Percentiles rank a stretch among this genome's conserved stretches.
Conservation (phyloP, 495 filamentous ascomycete species). For the Neurospora intermedia region DNA sequence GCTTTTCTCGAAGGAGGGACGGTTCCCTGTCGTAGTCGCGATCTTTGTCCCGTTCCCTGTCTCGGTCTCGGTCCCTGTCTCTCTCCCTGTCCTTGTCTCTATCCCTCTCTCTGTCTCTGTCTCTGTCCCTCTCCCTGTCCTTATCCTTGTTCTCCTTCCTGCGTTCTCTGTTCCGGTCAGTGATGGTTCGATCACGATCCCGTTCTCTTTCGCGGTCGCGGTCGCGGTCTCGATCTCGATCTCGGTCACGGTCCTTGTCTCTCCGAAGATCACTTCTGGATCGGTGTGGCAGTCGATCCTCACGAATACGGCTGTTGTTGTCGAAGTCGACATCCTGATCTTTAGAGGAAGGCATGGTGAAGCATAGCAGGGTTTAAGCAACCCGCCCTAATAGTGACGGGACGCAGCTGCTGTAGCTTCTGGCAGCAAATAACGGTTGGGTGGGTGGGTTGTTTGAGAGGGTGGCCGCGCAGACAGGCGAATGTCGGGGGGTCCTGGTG, state of each 20-base stretch:
- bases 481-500: background rate
- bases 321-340: constrained; percentile 29
- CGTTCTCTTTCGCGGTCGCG: constrained; percentile 9
- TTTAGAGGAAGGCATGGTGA: constrained; percentile 35
- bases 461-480: background rate
- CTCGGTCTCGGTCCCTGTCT: constrained; percentile 1
- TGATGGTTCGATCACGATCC: constrained; percentile 1
- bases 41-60: constrained; percentile 4
- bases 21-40: constrained; percentile 7
- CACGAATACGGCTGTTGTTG: constrained; percentile 28
- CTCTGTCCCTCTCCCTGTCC: constrained; percentile 13
- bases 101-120: constrained; percentile 12
- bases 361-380: constrained; percentile 26
- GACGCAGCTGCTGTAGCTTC: constrained; percentile 7
- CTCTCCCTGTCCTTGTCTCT: background rate
- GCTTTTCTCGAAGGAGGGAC: constrained; percentile 9
- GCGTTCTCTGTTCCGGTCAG: constrained; percentile 8
- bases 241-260: constrained; percentile 21
- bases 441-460: background rate
- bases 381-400: constrained; percentile 15
- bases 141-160: constrained; percentile 10
- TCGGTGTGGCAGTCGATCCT: constrained; percentile 25
- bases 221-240: constrained; percentile 17
- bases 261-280: constrained; percentile 17
- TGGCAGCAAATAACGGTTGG: background rate